Evolutionary conservation across 2,329 filamentous ascomycete genomes (phyloP), one percentile per base, ranked within the genome.

Genomic region (Curvularia sp.): DNA sequence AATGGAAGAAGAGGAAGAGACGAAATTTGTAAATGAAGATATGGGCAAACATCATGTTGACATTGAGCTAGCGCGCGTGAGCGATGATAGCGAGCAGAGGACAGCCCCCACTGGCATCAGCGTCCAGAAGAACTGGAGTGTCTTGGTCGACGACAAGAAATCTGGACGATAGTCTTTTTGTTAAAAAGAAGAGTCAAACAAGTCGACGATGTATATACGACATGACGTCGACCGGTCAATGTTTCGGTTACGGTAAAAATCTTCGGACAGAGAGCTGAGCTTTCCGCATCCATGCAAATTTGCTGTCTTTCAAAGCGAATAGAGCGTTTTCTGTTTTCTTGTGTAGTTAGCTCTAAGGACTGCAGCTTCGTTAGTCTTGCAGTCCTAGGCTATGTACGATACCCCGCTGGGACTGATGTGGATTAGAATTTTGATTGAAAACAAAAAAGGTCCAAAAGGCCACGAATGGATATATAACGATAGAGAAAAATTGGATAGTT

Each of bases 1-100:
- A 55, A 22, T 53, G 28, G 56, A 58, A 5, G 56, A 58, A 18
- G 65, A 69, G 20, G 65, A 69, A 41, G 66, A 63, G n/a, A 54
- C 57, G 20, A 58, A 59, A 46, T 64, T 64, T 9, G 54, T 62
- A n/a, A 57, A 53, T 10, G 52, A 55, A 7, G 42, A 60, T 7
- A 33, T 46, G 24, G 60, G 62, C 10, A 60, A 66, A 47, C 53
- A 59, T 22, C 47, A 57, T 33, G 53, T 52, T 6, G 57, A 60
- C 12, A 60, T 60, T 49, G 57, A 60, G 48, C 33, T 60, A 39
- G 53, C 38, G 10, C 50, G 57, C n/a, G 56, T 55, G 10, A 58
- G 56, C 35, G 52, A 55, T 12, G 56, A 58, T 20, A 58, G 56
- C 35, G 52, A 26, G 41, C 47, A 55, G 33, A 55, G 52, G 18